These are phyloP conservation scores for Globisporangium middletonii DNA, from an alignment of 352 stramenopile genomes.

Conservation along the genomic window DNA sequence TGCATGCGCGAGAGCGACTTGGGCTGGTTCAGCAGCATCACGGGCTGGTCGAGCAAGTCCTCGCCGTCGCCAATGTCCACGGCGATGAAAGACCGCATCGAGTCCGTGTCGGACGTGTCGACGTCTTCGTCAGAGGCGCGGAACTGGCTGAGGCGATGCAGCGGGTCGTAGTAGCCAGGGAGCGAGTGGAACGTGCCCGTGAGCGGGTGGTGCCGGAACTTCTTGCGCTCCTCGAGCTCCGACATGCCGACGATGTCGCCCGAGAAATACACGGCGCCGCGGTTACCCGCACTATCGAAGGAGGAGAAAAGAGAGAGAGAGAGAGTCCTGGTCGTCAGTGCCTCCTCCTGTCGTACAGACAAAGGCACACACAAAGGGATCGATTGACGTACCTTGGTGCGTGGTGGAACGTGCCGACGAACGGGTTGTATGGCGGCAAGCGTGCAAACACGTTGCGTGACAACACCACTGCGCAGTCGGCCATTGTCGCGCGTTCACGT, in stretches of 20 bases:
- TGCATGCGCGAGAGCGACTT: conserved; percentile 67
- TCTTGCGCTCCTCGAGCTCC: conserved; percentile 87
- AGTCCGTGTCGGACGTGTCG: conserved; percentile 64
- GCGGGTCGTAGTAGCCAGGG: conserved; percentile 80
- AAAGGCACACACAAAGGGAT: conserved; percentile 2
- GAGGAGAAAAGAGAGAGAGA: not conserved
- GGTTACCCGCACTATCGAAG: conserved; percentile 61
- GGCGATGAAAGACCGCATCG: conserved; percentile 69
- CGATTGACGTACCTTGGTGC: conserved; percentile 55
- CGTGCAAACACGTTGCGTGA: conserved; percentile 75
- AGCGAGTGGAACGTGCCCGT: conserved; percentile 86
- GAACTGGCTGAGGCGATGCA: conserved; percentile 73
- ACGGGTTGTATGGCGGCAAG: conserved; percentile 84
- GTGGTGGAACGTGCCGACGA: conserved; percentile 87
- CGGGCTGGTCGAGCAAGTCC: conserved; percentile 28
- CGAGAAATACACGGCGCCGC: conserved; percentile 83
- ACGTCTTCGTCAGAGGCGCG: conserved; percentile 52
- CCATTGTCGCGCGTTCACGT: conserved; percentile 16
- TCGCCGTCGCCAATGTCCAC: conserved; percentile 67
- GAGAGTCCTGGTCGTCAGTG: conserved; percentile 1
- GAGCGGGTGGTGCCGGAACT: conserved; percentile 82
- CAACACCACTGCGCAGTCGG: conserved; percentile 32
- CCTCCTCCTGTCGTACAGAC: not conserved
- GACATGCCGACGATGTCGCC: conserved; percentile 85
- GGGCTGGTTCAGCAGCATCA: conserved; percentile 36